Base-by-base conservation (phyloP, 352 stramenopile genomes). In the Phytophthora litchii region DNA sequence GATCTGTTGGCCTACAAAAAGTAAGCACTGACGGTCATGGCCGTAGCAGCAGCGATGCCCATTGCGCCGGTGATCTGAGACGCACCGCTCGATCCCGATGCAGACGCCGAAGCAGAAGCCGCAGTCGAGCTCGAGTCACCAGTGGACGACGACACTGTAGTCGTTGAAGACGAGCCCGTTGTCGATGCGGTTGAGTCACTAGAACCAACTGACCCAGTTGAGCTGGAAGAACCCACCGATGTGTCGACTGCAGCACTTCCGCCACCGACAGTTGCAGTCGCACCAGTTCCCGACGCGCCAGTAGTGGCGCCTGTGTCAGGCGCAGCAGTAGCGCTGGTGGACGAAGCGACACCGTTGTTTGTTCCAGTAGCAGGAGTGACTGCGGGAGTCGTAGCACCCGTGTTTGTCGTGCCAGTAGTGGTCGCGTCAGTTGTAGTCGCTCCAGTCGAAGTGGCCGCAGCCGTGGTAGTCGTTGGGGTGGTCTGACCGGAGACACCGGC, bases 71-170 rank as follows among this genome's bases (percentile, higher is more conserved):
- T 61, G 43, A 70, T 25, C 43, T 61, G 61, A 53, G 54, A 40
- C 2, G 61, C 54, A 41, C 29, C 61, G 21, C 54, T 70, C 19
- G 60, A 69, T 4, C 54, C 54, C 4, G 60, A 70, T 2, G 54
- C 60, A 35, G 41, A 53, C 2, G 47, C 41, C 2, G 60, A 60
- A 25, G 54, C 50, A 0, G 61, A 52, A 16, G 32, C 38, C 12
- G 29, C 36, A 12, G 43, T 52, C 14, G n/a, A 37, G 27, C 27
- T 58, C 3, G 37, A 54, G 5, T 57, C 44, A 0, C 23, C 37
- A 3, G 61, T 46, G 9, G 54, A 57, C 13, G 61, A 70, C 8
- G 55, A 60, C 25, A 32, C 38, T 1, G 31, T 44, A 11, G 31
- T 40, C 13, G 59, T 31, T 4, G 35, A 10, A 7, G 61, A 57